Evolutionary conservation across 2,329 filamentous ascomycete species (phyloP).

Genomic region (Fusarium bulbicola): DNA sequence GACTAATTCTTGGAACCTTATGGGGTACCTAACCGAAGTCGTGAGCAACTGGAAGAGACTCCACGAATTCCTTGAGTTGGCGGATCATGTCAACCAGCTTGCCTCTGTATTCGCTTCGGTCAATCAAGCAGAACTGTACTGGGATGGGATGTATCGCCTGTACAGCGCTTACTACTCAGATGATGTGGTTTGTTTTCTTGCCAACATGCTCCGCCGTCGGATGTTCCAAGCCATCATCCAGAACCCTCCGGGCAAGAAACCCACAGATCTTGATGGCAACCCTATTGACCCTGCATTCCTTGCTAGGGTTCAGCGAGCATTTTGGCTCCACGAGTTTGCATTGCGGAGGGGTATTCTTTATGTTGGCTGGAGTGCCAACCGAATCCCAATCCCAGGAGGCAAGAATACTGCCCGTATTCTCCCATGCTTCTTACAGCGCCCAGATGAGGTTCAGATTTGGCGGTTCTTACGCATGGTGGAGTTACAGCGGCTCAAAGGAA

Average conservation of each 20-base stretch:
- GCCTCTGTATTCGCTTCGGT: not conserved
- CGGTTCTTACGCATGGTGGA: not conserved
- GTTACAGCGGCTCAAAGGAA: not conserved
- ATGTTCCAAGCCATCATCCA: not conserved
- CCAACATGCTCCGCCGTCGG: not conserved
- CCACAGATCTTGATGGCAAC: not conserved
- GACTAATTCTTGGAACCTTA: not conserved
- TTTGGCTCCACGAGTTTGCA: not conserved
- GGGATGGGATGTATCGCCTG: not conserved
- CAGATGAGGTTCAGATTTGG: not conserved
- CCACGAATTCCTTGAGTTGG: constrained; percentile 9
- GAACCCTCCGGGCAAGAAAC: not conserved
- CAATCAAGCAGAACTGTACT: not conserved
- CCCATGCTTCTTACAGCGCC: not conserved
- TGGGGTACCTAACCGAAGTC: not conserved
- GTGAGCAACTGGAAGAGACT: not conserved
- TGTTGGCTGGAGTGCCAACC: fast-evolving
- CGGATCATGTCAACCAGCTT: constrained; percentile 2
- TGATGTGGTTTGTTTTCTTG: not conserved
- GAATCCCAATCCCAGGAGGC: not conserved
- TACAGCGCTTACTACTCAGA: not conserved
- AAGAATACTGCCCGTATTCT: no score
- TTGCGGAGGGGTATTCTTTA: fast-evolving
- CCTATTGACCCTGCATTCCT: not conserved
- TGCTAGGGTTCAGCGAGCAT: not conserved